Conservation (phyloP, 768 basidiomycete species). For the Suillus discolor region DNA sequence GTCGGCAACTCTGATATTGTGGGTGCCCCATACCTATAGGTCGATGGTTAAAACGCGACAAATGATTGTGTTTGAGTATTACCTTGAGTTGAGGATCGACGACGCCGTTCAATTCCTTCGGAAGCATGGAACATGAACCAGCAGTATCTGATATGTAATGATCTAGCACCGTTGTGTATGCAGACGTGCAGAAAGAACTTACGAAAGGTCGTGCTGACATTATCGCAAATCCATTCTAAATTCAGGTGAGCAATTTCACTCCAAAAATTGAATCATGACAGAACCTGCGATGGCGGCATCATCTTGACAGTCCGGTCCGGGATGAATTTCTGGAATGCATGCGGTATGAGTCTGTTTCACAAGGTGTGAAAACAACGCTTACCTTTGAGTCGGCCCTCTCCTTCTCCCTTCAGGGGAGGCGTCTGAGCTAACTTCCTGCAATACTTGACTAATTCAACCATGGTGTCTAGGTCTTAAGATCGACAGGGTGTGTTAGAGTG, state of each 20-base stretch:
- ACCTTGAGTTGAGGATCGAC: background rate
- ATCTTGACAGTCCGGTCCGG: background rate
- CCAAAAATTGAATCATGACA: background rate
- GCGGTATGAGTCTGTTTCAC: background rate
- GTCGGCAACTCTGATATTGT: background rate
- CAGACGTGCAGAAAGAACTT: background rate
- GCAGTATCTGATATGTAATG: background rate
- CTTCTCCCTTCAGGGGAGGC: background rate
- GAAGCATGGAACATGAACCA: background rate
- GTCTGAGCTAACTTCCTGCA: background rate
- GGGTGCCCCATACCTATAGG: background rate
- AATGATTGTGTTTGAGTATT: background rate
- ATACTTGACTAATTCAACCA: background rate
- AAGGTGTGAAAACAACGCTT: background rate
- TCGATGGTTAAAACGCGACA: background rate
- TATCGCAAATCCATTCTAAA: background rate
- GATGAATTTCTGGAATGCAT: background rate
- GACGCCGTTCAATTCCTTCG: background rate
- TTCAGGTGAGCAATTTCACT: background rate
- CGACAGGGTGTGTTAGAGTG: background rate
- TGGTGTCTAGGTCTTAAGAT: background rate
- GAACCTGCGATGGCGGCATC: background rate
- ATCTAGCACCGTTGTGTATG: background rate
- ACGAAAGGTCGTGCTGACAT: slow-evolving; percentile 1
- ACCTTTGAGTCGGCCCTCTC: background rate